Base-by-base conservation (phyloP, 176 grass and related monocot genomes). In the Oryza coarctata region DNA sequence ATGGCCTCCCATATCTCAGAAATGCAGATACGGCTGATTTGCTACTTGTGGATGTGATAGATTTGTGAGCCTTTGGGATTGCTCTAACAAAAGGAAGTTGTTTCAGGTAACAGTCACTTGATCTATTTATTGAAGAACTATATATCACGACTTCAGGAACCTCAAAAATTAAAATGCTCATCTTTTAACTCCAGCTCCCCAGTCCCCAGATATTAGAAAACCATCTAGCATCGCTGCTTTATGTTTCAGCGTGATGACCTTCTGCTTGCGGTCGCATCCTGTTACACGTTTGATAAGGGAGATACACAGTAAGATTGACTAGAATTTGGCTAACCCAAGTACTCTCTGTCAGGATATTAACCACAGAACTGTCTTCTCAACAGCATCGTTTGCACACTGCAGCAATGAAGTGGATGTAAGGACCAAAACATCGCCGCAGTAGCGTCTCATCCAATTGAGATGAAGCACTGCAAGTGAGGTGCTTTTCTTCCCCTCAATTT, bases 1-100 rank as follows among this genome's bases (percentile, higher is more conserved):
- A 50, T 72, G 18, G 8, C 14, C 71, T 49, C n/a, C n/a, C 69
- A 50, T 50, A 77, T 64, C 32, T 43, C 9, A 31, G 71, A 44
- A 31, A 47, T 33, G 77, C 73, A 94, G 92, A 28, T 87, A 91
- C 80, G 92, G 84, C 68, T 91, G 86, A 18, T 89, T 91, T 85
- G 89, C 89, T 15, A 91, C 89, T 1, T 89, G 89, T 57, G 92
- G 92, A 55, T 89, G 86, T 79, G 92, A 91, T 62, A 81, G 87
- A 65, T 94, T 80, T 70, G 84, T 91, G 36, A 91, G 77, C 77
- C 74, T 87, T 12, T 91, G 92, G 89, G 92, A 91, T 76, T 77
- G 87, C 20, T 74, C 73, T 36, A 94, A 74, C 22, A 83, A 89
- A 74, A 94, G 80, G 73, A 77, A 84, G 67, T 38, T 91, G 36